Evolutionary conservation across 805 yeast species (phyloP).

Genomic region (Wickerhamomyces bisporus): DNA sequence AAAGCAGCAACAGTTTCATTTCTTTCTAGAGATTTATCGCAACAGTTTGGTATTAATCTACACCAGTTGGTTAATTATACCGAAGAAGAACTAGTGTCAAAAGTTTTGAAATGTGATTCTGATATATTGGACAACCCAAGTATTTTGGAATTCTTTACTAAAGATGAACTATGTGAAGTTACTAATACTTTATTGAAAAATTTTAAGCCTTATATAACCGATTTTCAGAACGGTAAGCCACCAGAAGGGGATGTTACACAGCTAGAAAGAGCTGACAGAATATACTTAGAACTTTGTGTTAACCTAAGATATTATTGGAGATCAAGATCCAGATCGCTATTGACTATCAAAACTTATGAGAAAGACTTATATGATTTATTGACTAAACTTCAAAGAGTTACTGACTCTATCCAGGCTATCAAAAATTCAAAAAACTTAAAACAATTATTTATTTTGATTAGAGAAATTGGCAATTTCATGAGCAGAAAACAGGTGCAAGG

Average conservation of each 20-base stretch:
- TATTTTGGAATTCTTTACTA: constrained; percentile 79
- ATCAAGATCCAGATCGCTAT: constrained; percentile 80
- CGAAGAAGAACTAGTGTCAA: constrained; percentile 63
- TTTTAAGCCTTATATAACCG: constrained; percentile 75
- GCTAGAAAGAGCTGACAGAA: constrained; percentile 80
- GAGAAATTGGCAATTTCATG: constrained; percentile 95
- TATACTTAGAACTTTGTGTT: constrained; percentile 76
- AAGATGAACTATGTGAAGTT: constrained; percentile 69
- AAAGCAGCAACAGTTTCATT: constrained; percentile 57
- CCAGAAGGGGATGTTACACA: constrained; percentile 70
- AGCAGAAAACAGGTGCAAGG: constrained; percentile 95
- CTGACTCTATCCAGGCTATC: constrained; percentile 65
- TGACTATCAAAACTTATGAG: constrained; percentile 63
- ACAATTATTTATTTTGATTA: constrained; percentile 73
- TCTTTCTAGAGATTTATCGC: constrained; percentile 80
- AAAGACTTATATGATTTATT: constrained; percentile 74
- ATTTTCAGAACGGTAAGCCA: constrained; percentile 39
- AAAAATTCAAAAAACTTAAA: constrained; percentile 62
- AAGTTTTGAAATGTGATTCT: constrained; percentile 69
- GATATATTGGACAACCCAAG: constrained; percentile 66
- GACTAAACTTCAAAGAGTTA: constrained; percentile 61
- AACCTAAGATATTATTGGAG: constrained; percentile 89
- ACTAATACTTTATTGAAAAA: constrained; percentile 65
- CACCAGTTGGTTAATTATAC: constrained; percentile 64
- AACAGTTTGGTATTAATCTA: constrained; percentile 90